These are phyloP conservation scores for Metschnikowia gruessii DNA, from an alignment of 805 yeast genomes.

Conservation along the genomic window DNA sequence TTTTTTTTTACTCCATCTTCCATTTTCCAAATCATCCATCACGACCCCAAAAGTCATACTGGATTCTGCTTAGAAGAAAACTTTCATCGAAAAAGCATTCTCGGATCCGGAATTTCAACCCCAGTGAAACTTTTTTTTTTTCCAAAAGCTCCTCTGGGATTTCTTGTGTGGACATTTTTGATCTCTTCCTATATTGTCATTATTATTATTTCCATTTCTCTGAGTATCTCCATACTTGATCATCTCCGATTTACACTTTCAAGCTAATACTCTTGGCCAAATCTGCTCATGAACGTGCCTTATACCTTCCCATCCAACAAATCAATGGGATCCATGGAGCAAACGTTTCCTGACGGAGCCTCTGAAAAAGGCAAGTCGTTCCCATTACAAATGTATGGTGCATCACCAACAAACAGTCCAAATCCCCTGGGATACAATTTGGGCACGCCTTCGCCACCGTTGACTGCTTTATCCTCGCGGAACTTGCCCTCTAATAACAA, in stretches of 20 bases:
- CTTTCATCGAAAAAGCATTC: no score
- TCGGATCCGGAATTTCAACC: no score
- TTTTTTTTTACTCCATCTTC: constrained; percentile 8
- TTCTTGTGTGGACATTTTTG: no score
- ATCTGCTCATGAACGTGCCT: constrained; percentile 11
- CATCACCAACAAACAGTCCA: constrained; percentile 5
- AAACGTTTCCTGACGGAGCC: constrained; percentile 2
- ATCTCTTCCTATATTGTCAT: background rate
- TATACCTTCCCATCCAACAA: constrained; percentile 5
- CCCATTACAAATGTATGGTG: constrained; percentile 12
- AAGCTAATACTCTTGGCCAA: background rate
- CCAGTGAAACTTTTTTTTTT: no score
- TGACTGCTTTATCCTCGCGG: constrained; percentile 11
- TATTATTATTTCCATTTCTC: background rate
- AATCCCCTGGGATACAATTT: constrained; percentile 4
- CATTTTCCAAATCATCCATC: background rate
- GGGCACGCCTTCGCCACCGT: constrained; percentile 14
- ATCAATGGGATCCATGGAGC: constrained; percentile 7
- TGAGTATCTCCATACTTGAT: background rate
- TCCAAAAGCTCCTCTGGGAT: no score
- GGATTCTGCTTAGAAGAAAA: background rate
- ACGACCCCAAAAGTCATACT: background rate
- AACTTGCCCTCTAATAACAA: constrained; percentile 7
- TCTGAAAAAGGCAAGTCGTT: constrained; percentile 10
- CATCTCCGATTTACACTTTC: background rate